Evolutionary conservation across 257 asterid species (phyloP).

Genomic region (Nicotiana tabacum): DNA sequence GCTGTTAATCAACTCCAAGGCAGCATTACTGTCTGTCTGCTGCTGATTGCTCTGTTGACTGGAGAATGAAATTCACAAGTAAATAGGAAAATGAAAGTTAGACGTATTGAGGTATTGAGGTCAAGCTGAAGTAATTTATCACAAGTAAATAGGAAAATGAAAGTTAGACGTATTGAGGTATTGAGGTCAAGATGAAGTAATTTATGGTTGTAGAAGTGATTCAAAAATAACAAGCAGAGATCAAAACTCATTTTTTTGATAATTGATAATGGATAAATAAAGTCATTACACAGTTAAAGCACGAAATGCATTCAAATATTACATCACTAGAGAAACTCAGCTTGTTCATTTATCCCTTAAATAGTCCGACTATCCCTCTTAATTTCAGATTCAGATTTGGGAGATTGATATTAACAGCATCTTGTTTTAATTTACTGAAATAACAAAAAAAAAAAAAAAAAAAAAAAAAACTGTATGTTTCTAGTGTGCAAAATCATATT

Average conservation of each 20-base stretch:
- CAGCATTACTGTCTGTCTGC: constrained; percentile 64
- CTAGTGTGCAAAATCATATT: no score
- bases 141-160: constrained; percentile 12
- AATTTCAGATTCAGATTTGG: not conserved
- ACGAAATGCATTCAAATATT: not conserved
- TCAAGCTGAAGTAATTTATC: not conserved
- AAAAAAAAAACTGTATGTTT: no score
- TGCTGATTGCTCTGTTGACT: constrained; percentile 62
- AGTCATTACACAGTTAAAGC: not conserved
- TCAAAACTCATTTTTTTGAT: not conserved
- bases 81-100: constrained; percentile 16
- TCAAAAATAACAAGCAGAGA: not conserved
- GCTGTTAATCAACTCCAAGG: constrained; percentile 88
- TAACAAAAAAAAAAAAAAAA: not conserved
- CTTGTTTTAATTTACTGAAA: not conserved
- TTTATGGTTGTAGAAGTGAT: not conserved
- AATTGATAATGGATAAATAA: not conserved
- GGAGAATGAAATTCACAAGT: constrained; percentile 15
- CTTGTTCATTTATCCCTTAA: no score
- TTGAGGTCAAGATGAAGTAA: not conserved
- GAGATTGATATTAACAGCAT: not conserved
- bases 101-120: not conserved
- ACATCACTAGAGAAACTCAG: constrained; percentile 4
- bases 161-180: constrained; percentile 1
- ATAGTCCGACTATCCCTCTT: not conserved